Evolutionary conservation across 148 eudicot genomes (phyloP), one percentile per base, ranked within the genome.

Genomic region (Limonium bicolor): DNA sequence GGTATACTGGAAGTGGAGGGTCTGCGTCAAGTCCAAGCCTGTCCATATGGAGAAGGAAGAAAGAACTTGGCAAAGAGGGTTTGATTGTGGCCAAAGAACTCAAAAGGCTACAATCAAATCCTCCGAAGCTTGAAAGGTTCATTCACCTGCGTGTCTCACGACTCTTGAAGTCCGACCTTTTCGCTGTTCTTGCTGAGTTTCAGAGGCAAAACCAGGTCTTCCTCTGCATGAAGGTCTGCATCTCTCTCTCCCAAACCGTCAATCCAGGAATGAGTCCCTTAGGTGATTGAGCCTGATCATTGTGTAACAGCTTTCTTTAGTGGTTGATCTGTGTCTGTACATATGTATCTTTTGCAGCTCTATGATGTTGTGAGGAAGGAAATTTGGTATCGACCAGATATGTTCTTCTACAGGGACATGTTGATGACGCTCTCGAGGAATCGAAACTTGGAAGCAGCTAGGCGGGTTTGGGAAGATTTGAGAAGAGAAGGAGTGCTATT

Each of bases 321-420:
- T 35, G 17, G 7, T 25, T 40, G 25, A 15, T 14, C 11, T 44
- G 27, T 16, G 11, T 20, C 6, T 11, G 12, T 20, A 2, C 7
- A 12, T 32, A 5, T 22, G 32, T 19, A 4, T 48, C 2, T 58
- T 23, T 30, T 27, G 26, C 80, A 92, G 99, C 48, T 92, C 53
- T 92, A 85, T 36, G 71, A 81, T 31, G 83, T 81, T 59, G 83
- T 81, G 68, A 85, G 95, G 37, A 76, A 78, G 55, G 99, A 92
- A 67, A 81, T 75, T 48, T 92, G 99, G 99, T 92, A 92, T 36
- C 70, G 94, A 1, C 99, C 95, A n/a, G 99, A 92, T 64, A 92
- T 85, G 99, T 92, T 78, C 72, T 92, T 92, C 48, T 73, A 78
- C 63, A 77, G 95, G 54, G 99, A 85, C 52, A 92, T 81, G 99